These are phyloP conservation scores for Diutina ranongensis DNA, from an alignment of 1,139 yeast species.

Conservation along the genomic window DNA sequence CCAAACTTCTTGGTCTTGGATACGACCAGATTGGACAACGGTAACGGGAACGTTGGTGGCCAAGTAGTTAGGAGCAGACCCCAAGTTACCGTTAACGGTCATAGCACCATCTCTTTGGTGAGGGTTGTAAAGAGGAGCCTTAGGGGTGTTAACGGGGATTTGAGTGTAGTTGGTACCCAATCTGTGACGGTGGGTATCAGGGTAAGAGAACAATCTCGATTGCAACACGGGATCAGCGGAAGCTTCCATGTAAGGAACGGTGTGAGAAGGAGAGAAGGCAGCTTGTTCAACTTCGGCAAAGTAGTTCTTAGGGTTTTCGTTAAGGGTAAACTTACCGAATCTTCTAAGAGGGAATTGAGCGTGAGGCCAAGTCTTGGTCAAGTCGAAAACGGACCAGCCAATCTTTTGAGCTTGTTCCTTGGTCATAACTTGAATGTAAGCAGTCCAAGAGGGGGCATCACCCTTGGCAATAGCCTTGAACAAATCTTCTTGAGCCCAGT, in stretches of 20 bases:
- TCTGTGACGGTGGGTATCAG: slow-evolving; percentile 72
- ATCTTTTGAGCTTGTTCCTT: slow-evolving; percentile 48
- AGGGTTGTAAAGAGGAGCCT: slow-evolving; percentile 42
- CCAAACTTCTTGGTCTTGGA: slow-evolving; percentile 76
- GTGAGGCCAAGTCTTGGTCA: slow-evolving; percentile 78
- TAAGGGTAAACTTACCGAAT: slow-evolving; percentile 58
- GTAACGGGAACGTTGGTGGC: slow-evolving; percentile 47
- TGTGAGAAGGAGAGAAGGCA: slow-evolving; percentile 74
- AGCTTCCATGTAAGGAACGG: slow-evolving; percentile 76
- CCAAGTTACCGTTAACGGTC: slow-evolving; percentile 79
- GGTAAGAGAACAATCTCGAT: slow-evolving; percentile 73
- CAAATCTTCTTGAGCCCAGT: slow-evolving; percentile 52
- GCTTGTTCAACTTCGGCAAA: slow-evolving; percentile 78
- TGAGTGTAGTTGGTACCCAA: slow-evolving; percentile 62
- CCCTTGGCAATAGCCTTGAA: slow-evolving; percentile 51
- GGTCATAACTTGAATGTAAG: slow-evolving; percentile 58
- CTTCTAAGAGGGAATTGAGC: slow-evolving; percentile 62
- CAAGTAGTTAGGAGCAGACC: slow-evolving; percentile 71
- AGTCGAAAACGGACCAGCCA: slow-evolving; percentile 56
- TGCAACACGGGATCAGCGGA: slow-evolving; percentile 84
- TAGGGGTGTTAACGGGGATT: slow-evolving; percentile 63
- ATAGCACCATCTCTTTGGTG: slow-evolving; percentile 81
- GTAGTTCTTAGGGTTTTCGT: slow-evolving; percentile 67
- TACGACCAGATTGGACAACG: slow-evolving; percentile 27
- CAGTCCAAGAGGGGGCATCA: slow-evolving; percentile 52